Evolutionary conservation across 202 grass and related monocot species (phyloP), one percentile per base, ranked within the genome.

Genomic region (Zoysia matrella): DNA sequence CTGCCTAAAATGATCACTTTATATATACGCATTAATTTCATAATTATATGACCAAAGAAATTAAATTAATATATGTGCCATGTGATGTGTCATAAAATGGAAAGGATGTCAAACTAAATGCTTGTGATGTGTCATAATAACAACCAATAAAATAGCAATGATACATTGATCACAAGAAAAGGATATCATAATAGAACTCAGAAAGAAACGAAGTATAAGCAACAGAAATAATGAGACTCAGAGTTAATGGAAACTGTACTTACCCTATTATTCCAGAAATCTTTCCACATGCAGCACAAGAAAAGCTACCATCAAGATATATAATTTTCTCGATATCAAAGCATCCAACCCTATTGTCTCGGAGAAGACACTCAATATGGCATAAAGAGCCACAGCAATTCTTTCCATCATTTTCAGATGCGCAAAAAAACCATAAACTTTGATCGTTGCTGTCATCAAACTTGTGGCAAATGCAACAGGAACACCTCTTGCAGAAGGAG

Each of bases 361-460:
- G 74, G 76, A 99, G 81, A 40, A 89, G 89, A 80, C 96, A 99
- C 73, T 99, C 93, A 80, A 99, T 90, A 82, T 99, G 96, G 78
- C 96, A 99, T 88, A 93, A 96, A 69, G 90, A 89, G 40, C 96
- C 93, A 79, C 96, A 99, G 5, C 88, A 96, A 71, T 96, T 84
- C 50, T 83, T 95, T 56, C 90, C 89, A 60, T 76, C 90, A 72
- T 60, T 89, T 89, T 99, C 96, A 79, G 96, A 93, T 79, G 80
- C 62, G 85, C 96, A 99, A 73, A 99, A 93, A 14, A 99, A 77
- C 96, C 96, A 99, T 69, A 94, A 81, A 86, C 96, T 99, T 71
- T 93, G 96, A 75, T 99, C 96, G 70, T 99, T 99, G 75, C 96
- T 99, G 83, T 99, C 96, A 92, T 99, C 96, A 83, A 99, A 99